Evolutionary conservation across 352 stramenopile species (phyloP).

Genomic region (Paralagenidium karlingii): DNA sequence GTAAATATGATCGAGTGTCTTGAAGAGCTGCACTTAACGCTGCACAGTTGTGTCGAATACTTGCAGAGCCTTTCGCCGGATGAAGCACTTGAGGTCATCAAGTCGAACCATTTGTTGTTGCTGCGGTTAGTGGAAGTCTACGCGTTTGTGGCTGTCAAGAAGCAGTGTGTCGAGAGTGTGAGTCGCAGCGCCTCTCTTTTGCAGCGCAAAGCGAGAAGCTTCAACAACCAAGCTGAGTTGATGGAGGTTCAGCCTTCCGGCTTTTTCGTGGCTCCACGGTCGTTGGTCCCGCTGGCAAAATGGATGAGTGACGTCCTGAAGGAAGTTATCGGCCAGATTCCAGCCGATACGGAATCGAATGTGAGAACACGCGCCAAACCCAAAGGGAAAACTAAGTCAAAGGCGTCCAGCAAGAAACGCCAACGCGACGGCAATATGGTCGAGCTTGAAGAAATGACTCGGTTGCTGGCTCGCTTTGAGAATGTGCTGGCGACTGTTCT

Average conservation of each 20-base stretch:
- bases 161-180: conserved; percentile 34
- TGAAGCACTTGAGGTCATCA: conserved; percentile 26
- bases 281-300: conserved; percentile 24
- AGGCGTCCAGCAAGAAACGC: conserved; percentile 20
- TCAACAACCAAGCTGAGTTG: conserved; percentile 25
- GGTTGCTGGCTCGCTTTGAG: too few species aligned
- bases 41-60: conserved; percentile 26
- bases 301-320: conserved; percentile 43
- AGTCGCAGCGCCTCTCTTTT: conserved; percentile 23
- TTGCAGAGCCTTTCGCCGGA: conserved; percentile 28
- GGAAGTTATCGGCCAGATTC: too few species aligned
- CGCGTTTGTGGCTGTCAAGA: conserved; percentile 37
- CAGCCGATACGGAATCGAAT: conserved; percentile 14
- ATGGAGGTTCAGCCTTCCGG: conserved; percentile 36
- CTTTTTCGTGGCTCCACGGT: conserved; percentile 38
- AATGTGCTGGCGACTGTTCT: too few species aligned
- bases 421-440: conserved; percentile 21
- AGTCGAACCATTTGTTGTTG: conserved; percentile 38
- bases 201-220: conserved; percentile 24
- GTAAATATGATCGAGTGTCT: conserved; percentile 3
- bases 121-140: conserved; percentile 62
- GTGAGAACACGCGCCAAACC: conserved; percentile 4
- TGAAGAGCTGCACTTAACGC: conserved; percentile 21
- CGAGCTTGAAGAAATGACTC: conserved; percentile 12
- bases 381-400: neutral